phyloP scores from a whole-genome alignment of 768 basidiomycete genomes.

The Boletus insuetus region DNA sequence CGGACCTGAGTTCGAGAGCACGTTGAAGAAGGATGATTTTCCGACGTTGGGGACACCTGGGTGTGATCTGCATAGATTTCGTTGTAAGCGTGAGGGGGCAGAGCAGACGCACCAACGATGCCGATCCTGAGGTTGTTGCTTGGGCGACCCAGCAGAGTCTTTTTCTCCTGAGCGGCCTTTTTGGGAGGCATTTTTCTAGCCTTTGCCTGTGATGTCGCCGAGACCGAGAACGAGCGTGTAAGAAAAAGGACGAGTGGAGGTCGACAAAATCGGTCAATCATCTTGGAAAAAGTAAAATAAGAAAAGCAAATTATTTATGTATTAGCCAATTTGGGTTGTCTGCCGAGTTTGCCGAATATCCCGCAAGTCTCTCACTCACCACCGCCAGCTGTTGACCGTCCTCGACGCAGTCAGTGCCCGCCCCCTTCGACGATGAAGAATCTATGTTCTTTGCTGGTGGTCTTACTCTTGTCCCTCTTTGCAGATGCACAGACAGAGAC shows the following conservation, averaged over 20 bases:
- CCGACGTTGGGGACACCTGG: slow-evolving; percentile 94
- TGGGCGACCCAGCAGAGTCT: slow-evolving; percentile 83
- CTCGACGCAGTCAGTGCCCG: slow-evolving; percentile 1
- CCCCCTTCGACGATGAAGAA: slow-evolving; percentile 17
- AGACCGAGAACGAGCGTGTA: slow-evolving; percentile 36
- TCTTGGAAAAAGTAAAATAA: slow-evolving; percentile 8
- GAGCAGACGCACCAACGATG: slow-evolving; percentile 82
- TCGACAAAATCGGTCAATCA: slow-evolving; percentile 33
- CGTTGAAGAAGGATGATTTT: slow-evolving; percentile 99
- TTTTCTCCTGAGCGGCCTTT: slow-evolving; percentile 82
- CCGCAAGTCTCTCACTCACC: no score
- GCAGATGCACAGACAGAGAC: slow-evolving; percentile 48
- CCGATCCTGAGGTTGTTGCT: slow-evolving; percentile 98
- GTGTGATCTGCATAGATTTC: slow-evolving; percentile 5
- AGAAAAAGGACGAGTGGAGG: slow-evolving; percentile 16
- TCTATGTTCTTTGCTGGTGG: slow-evolving; percentile 9
- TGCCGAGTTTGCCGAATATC: slow-evolving; percentile 20
- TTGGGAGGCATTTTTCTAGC: slow-evolving; percentile 84
- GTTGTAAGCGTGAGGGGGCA: neutral
- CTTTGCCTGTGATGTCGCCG: slow-evolving; percentile 41
- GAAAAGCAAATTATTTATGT: neutral
- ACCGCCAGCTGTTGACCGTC: neutral
- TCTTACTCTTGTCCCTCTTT: slow-evolving; percentile 19
- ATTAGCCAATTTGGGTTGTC: slow-evolving; percentile 13
- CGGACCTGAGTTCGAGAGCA: slow-evolving; percentile 84